Base-by-base conservation (phyloP, 345 rosid genomes). In the Combretum micranthum region DNA sequence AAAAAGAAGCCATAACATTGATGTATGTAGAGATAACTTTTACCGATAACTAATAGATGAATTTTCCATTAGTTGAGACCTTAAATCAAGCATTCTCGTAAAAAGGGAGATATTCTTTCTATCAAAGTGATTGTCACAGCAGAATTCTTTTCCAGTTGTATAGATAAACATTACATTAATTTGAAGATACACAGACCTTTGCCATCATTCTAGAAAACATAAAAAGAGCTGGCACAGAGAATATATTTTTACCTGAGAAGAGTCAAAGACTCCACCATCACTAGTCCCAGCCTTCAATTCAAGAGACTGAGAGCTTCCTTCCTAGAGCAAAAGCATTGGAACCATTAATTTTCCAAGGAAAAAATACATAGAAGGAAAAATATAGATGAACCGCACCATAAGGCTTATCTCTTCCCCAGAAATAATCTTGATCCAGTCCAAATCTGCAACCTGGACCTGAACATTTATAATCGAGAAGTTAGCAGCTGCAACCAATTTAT, bases 391-490 rank as follows among this genome's bases (percentile, higher is more conserved):
- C 62, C 80, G 48, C 65, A 92, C 98, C 95, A 86, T 81, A 65
- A 92, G 80, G 74, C 84, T 86, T 72, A 92, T 86, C 71, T 77
- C 84, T 60, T 87, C 86, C 68, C 80, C 78, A 23, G 93, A 78
- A 18, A 71, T 69, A 64, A 92, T 84, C 73, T 84, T 88, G 67
- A 92, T 83, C 98, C 98, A 92, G 71, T 86, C 96, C 43, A 92
- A 66, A 69, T 88, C 96, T 50, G 88, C 90, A 66, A 92, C 96
- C 74, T 76, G 87, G 68, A 83, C 87, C 98, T 92, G 90, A 19
- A 69, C 50, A 73, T 50, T 50, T 59, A 42, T 39, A 56, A 18
- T 46, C 68, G 37, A 43, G 18, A 57, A 50, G 42, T 64, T 48
- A 77, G 61, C 59, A 53, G 50, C 25, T 44, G 62, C 50, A 32